Evolutionary conservation across 768 basidiomycete genomes (phyloP), one percentile per base, ranked within the genome.

Genomic region (Holtermanniella nyarrowii): DNA sequence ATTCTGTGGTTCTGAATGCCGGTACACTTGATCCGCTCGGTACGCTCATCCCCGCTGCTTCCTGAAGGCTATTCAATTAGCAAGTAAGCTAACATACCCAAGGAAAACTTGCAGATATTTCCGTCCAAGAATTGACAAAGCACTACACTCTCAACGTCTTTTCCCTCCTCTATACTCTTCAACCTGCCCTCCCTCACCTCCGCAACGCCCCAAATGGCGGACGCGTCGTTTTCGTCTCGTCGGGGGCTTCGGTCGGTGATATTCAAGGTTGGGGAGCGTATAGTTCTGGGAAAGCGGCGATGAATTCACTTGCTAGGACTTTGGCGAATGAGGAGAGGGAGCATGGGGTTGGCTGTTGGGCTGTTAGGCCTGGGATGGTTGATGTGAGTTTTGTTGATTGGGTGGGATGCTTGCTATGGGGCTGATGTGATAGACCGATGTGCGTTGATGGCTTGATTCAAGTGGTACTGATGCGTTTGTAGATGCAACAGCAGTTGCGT

Each of bases 271-370:
- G 86, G 87, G 87, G 80, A 1, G 54, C 70, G 26, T 73, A 73
- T 69, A 85, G 79, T 55, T 83, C 89, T 11, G 76, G 79, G 52
- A 91, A 96, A 70, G 88, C 91, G 0, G 88, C 88, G 1, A 77
- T 89, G 81, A 95, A 91, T 69, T 84, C 83, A 20, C 74, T 95
- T 41, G 82, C 81, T 31, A 88, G 89, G 70, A 93, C 88, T 0
- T 74, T 93, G 18, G 85, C 82, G 16, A 79, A 79, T 59, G 91
- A 95, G 68, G 89, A 95, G 68, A 80, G 80, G n/a, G 74, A 76
- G 23, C 44, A 55, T 49, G 61, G 61, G 26, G 74, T 95, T 31
- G 76, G 78, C 5, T 80, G 82, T 2, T 77, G 91, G 26, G 84
- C 90, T 14, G 60, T 95, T 2, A 80, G 89, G 3, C 91, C 91